Evolutionary conservation across 192 early-diverging fungal genomes (phyloP).

Genomic region (Obelidium mucronatum): DNA sequence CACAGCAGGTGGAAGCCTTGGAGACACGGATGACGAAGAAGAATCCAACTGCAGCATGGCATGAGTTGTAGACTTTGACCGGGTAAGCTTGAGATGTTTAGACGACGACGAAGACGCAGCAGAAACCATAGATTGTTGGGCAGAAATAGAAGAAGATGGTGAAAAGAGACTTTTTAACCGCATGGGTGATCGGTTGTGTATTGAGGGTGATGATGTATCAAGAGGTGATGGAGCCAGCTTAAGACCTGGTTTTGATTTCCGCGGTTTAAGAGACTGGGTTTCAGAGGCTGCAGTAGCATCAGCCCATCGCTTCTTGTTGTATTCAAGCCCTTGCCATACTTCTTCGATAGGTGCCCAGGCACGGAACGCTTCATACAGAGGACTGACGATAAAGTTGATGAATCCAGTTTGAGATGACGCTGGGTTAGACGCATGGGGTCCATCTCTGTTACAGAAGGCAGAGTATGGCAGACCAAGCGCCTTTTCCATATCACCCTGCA

Average conservation of each 20-base stretch:
- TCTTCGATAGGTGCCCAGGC: slow-evolving; percentile 49
- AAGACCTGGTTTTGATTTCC: no score
- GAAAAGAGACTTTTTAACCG: slow-evolving; percentile 5
- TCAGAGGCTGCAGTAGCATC: slow-evolving; percentile 8
- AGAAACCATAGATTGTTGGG: background rate
- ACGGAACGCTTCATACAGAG: slow-evolving; percentile 57
- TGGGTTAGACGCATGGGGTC: slow-evolving; percentile 38
- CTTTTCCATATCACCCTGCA: slow-evolving; percentile 61
- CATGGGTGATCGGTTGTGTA: background rate
- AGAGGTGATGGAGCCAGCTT: slow-evolving; percentile 10
- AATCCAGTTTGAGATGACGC: slow-evolving; percentile 54
- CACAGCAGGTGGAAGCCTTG: background rate
- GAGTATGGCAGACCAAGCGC: slow-evolving; percentile 62
- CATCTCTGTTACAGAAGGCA: slow-evolving; percentile 65
- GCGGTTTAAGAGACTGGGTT: background rate
- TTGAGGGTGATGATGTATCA: background rate
- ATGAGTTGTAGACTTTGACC: slow-evolving; percentile 31
- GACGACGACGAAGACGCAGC: background rate
- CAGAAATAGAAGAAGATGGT: background rate
- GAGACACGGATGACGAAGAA: no score
- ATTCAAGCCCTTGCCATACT: slow-evolving; percentile 42
- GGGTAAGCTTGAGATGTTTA: slow-evolving; percentile 15
- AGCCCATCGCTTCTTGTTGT: slow-evolving; percentile 34
- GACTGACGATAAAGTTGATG: slow-evolving; percentile 64
- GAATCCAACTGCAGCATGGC: slow-evolving; percentile 4